A percentile compares a stretch with the other conserved stretches of the same genome.
Conservation (phyloP, 805 yeast genomes). For the Ogataea trehalophila region DNA sequence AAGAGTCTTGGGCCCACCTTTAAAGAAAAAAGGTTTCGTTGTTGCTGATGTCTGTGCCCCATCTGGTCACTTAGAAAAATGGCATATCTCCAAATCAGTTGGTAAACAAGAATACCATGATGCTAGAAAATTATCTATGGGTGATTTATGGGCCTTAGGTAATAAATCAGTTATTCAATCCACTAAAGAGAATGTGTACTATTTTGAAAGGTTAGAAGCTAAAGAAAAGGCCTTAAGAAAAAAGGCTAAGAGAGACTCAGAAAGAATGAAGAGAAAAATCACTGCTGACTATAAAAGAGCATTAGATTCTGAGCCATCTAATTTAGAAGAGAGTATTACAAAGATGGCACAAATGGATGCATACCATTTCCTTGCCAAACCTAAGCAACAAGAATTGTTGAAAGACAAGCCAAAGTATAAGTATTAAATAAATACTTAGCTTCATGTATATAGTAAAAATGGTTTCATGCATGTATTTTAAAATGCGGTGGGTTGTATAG, state of each 20-base stretch:
- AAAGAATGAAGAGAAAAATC: slow-evolving; percentile 21
- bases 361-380: slow-evolving; percentile 21
- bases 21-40: slow-evolving; percentile 79
- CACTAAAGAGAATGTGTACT: slow-evolving; percentile 29
- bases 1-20: slow-evolving; percentile 65
- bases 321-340: slow-evolving; percentile 17
- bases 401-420: slow-evolving; percentile 17
- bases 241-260: slow-evolving; percentile 22
- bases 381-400: slow-evolving; percentile 24
- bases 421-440: slow-evolving; percentile 2
- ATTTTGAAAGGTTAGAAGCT: slow-evolving; percentile 29
- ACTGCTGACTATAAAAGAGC: slow-evolving; percentile 22
- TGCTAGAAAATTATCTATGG: slow-evolving; percentile 78
- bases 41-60: slow-evolving; percentile 74
- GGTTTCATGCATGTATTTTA: neutral
- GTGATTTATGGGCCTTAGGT: slow-evolving; percentile 82
- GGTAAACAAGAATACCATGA: slow-evolving; percentile 79
- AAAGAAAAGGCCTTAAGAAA: slow-evolving; percentile 28
- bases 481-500: neutral
- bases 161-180: slow-evolving; percentile 47
- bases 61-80: slow-evolving; percentile 74
- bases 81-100: slow-evolving; percentile 79
- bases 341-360: slow-evolving; percentile 26
- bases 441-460: neutral
- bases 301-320: slow-evolving; percentile 18